Base-by-base conservation (phyloP, 176 grass and related monocot genomes). In the Eremochloa ophiuroides region DNA sequence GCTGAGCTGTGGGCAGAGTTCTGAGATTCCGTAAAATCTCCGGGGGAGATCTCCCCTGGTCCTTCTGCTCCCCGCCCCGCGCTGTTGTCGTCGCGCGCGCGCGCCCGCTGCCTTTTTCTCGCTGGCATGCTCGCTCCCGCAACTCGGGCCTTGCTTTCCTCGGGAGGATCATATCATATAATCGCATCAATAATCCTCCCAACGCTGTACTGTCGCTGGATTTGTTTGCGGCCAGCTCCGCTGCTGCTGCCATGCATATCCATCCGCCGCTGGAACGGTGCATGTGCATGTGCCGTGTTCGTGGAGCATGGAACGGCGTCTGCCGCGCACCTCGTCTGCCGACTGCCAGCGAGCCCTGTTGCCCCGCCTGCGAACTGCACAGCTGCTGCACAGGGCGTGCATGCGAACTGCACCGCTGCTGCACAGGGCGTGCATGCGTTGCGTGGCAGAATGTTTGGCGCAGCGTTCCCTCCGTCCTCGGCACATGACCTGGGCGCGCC, bases 1-100 rank as follows among this genome's bases (percentile, higher is more conserved):
- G 85, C 62, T 23, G 78, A 22, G 82, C 62, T 62, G 87, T 62
- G 43, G 7, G 82, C 82, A 64, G 82, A 77, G 87, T 77, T 77
- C n/a, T 11, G 65, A 82, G 88, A 89, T 89, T 89, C 88, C 78
- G 83, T 77, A 39, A 89, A 86, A 89, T 89, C 88, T 89, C 72
- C 41, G 58, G 1, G 58, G 56, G 73, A 89, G 87, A 89, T 85
- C 83, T 85, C 78, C 77, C 83, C n/a, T 66, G 78, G 78, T 67
- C 73, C 87, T 85, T 89, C 60, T 85, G 72, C 87, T 78, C 73
- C 87, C 68, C 71, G 58, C 75, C 71, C 66, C 73, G 62, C 56
- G 65, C 78, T 82, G 71, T 81, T 89, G 77, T 89, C 72, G 83
- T 59, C 55, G 81, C 66, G 1, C 33, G 41, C 75, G 26, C 39